phyloP scores from a whole-genome alignment of 371 early-diverging fungal genomes.

The Rhizopus arrhizus region DNA sequence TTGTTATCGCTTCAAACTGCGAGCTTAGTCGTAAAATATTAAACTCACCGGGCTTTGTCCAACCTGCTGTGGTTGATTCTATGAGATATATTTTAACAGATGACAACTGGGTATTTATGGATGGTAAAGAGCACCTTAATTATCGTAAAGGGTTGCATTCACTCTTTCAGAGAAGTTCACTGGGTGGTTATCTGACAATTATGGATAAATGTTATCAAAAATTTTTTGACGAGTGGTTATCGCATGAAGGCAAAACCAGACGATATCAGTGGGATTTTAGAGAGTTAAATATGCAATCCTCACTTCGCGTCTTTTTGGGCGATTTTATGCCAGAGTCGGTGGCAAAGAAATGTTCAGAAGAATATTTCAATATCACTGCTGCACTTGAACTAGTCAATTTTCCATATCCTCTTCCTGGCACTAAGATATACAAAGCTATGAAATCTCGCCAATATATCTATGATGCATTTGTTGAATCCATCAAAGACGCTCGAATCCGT shows the following conservation, averaged over 20 bases:
- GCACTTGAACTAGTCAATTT: slow-evolving; percentile 43
- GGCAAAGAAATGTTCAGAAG: slow-evolving; percentile 35
- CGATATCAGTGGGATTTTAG: slow-evolving; percentile 29
- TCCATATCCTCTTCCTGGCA: slow-evolving; percentile 37
- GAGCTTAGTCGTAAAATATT: slow-evolving; percentile 33
- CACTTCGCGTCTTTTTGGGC: slow-evolving; percentile 38
- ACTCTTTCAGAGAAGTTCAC: slow-evolving; percentile 30
- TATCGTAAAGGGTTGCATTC: slow-evolving; percentile 31
- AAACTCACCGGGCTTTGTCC: slow-evolving; percentile 27
- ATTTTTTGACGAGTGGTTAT: slow-evolving; percentile 29
- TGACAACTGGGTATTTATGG: slow-evolving; percentile 36
- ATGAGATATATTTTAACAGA: slow-evolving; percentile 30
- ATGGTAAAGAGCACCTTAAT: slow-evolving; percentile 27
- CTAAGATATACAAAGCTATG: slow-evolving; percentile 39
- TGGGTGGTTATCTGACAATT: slow-evolving; percentile 27
- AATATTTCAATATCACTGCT: slow-evolving; percentile 37
- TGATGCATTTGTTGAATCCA: slow-evolving; percentile 25
- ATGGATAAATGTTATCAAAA: slow-evolving; percentile 21
- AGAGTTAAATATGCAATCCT: slow-evolving; percentile 31
- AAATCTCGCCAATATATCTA: slow-evolving; percentile 36
- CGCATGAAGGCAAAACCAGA: slow-evolving; percentile 21
- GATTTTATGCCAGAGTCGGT: slow-evolving; percentile 29
- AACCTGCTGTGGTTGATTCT: slow-evolving; percentile 33
- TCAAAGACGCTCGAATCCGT: slow-evolving; percentile 24
- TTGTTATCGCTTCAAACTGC: slow-evolving; percentile 36